Conservation (phyloP, 129 eudicot genomes). For the Silybum marianum region DNA sequence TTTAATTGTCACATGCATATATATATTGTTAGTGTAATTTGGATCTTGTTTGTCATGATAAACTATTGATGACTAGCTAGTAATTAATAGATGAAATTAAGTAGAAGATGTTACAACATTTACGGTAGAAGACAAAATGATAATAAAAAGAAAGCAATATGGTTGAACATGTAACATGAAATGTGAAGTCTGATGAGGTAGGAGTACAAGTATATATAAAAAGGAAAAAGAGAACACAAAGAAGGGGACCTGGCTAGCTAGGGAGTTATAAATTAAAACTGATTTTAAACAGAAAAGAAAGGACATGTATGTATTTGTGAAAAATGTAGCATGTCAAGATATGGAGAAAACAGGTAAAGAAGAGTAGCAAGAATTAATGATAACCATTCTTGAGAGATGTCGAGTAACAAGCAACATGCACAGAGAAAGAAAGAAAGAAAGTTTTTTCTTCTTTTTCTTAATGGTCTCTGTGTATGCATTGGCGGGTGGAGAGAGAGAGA, state of each 20-base stretch:
- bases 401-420: conserved; percentile 49
- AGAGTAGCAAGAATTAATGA: conserved; percentile 39
- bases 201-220: conserved; percentile 35
- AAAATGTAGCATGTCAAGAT: conserved; percentile 36
- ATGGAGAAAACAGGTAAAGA: conserved; percentile 39
- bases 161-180: conserved; percentile 26
- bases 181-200: conserved; percentile 42
- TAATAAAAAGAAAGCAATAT: conserved; percentile 5
- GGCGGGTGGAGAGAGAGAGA: neutral
- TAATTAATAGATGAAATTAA: neutral
- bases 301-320: conserved; percentile 43
- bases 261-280: conserved; percentile 31
- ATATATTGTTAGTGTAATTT: too few species aligned
- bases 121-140: neutral
- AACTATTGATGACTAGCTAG: neutral
- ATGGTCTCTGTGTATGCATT: neutral
- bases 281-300: conserved; percentile 38
- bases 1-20: neutral
- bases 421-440: conserved; percentile 15
- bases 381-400: conserved; percentile 34
- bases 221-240: conserved; percentile 40
- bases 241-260: conserved; percentile 48
- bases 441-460: neutral
- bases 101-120: conserved; percentile 2
- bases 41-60: neutral